Evolutionary conservation across 208 protist species (phyloP).

Genomic region (Phytomonas sp.): DNA sequence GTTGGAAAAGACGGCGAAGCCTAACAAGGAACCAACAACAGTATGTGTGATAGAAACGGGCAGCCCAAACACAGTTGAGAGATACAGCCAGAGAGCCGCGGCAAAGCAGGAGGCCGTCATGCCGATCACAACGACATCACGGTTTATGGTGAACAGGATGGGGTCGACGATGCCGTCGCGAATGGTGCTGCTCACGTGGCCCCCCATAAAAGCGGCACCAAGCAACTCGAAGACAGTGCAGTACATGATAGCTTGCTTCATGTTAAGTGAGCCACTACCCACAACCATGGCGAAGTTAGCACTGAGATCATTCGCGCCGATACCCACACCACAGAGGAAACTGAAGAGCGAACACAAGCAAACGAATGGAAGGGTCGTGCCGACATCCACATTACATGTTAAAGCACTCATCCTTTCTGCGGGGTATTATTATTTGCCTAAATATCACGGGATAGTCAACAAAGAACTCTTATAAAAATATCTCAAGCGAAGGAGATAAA

Average conservation of each 20-base stretch:
- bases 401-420: constrained; percentile 4
- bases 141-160: constrained; percentile 51
- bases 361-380: constrained; percentile 63
- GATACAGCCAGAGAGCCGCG: constrained; percentile 65
- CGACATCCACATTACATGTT: constrained; percentile 45
- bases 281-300: constrained; percentile 86
- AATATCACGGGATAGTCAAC: constrained; percentile 4
- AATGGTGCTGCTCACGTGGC: constrained; percentile 66
- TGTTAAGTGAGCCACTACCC: constrained; percentile 73
- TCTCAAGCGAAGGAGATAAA: constrained; percentile 3
- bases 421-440: neutral
- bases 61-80: constrained; percentile 71
- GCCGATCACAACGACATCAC: constrained; percentile 59
- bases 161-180: constrained; percentile 65
- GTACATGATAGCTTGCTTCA: constrained; percentile 72
- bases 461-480: constrained; percentile 1
- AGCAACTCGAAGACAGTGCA: constrained; percentile 76
- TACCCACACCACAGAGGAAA: constrained; percentile 79
- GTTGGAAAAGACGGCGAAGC: constrained; percentile 39
- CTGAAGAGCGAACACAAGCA: constrained; percentile 66
- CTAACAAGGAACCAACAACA: constrained; percentile 68
- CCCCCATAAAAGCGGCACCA: constrained; percentile 81
- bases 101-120: constrained; percentile 71
- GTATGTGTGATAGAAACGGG: constrained; percentile 82
- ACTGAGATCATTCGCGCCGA: constrained; percentile 75